Percentiles rank a stretch among this genome's conserved stretches.
Evolutionary conservation across 1,284 basidiomycete species (phyloP).

Genomic region (Tylopilus orsonianus): DNA sequence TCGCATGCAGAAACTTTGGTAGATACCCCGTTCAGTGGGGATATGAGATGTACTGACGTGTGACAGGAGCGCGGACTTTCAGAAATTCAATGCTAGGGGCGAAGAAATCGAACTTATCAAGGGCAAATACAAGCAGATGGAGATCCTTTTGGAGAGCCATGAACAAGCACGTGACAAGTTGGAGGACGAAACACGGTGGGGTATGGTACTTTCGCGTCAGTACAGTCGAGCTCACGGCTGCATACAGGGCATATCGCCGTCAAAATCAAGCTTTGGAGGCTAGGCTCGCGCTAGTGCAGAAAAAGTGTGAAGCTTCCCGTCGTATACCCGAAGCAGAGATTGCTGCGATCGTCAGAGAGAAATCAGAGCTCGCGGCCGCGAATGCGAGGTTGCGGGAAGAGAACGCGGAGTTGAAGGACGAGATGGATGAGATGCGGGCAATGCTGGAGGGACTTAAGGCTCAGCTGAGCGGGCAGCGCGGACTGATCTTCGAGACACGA

Average conservation of each 20-base stretch:
- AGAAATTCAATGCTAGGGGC: constrained; percentile 63
- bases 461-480: constrained; percentile 47
- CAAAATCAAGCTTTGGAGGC: constrained; percentile 61
- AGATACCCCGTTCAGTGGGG: constrained; percentile 15
- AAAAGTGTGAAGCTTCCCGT: constrained; percentile 37
- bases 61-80: constrained; percentile 69
- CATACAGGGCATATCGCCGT: constrained; percentile 49
- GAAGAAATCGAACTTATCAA: constrained; percentile 56
- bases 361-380: constrained; percentile 43
- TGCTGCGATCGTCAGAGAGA: constrained; percentile 44
- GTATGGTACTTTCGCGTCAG: constrained; percentile 2
- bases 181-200: constrained; percentile 57
- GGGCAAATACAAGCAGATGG: constrained; percentile 61
- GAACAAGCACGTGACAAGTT: constrained; percentile 49
- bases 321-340: constrained; percentile 41
- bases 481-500: constrained; percentile 39
- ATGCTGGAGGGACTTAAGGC: constrained; percentile 67
- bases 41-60: constrained; percentile 4
- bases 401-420: constrained; percentile 58
- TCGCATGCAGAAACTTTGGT: constrained; percentile 72
- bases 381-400: constrained; percentile 56
- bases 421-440: constrained; percentile 68
- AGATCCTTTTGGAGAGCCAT: constrained; percentile 56
- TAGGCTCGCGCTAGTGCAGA: constrained; percentile 41
- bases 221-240: constrained; percentile 12